Conservation (phyloP, 805 yeast species). For the Komagataella phaffii region DNA sequence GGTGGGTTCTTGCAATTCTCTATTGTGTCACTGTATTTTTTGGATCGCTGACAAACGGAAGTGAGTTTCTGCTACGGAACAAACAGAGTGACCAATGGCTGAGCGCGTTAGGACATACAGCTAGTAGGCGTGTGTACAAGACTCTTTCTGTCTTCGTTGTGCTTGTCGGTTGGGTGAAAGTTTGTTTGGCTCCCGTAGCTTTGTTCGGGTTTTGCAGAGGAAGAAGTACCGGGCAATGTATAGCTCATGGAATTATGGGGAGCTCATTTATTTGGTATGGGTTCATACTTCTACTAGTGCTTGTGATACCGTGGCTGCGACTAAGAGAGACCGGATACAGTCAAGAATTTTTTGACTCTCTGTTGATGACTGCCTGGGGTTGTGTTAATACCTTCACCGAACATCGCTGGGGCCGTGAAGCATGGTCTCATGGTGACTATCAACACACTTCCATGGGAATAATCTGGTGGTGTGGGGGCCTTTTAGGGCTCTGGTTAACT, state of each 20-base stretch:
- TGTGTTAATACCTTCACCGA: conserved; percentile 91
- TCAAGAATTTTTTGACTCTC: conserved; percentile 79
- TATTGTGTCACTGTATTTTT: conserved; percentile 33
- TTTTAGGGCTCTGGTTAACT: conserved; percentile 69
- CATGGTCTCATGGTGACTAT: conserved; percentile 86
- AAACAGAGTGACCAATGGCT: conserved; percentile 20
- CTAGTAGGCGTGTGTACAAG: conserved; percentile 24
- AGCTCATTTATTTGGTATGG: conserved; percentile 77
- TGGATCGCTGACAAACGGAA: conserved; percentile 44
- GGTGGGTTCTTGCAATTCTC: conserved; percentile 43
- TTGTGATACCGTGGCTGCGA: conserved; percentile 67
- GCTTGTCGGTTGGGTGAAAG: conserved; percentile 65
- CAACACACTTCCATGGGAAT: conserved; percentile 97
- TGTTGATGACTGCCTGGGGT: conserved; percentile 81
- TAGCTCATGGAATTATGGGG: conserved; percentile 97
- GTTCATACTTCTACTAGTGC: conserved; percentile 47
- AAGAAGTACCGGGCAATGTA: conserved; percentile 81
- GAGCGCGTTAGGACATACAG: conserved; percentile 22
- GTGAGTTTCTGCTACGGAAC: conserved; percentile 24
- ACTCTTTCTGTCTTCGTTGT: conserved; percentile 30
- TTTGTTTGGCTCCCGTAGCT: conserved; percentile 72
- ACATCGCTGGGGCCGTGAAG: conserved; percentile 85
- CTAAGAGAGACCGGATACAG: conserved; percentile 32
- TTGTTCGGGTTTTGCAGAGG: conserved; percentile 80
- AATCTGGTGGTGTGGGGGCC: conserved; percentile 92